Evolutionary conservation across 345 rosid genomes (phyloP), one percentile per base, ranked within the genome.

Genomic region (Triadica sebifera): DNA sequence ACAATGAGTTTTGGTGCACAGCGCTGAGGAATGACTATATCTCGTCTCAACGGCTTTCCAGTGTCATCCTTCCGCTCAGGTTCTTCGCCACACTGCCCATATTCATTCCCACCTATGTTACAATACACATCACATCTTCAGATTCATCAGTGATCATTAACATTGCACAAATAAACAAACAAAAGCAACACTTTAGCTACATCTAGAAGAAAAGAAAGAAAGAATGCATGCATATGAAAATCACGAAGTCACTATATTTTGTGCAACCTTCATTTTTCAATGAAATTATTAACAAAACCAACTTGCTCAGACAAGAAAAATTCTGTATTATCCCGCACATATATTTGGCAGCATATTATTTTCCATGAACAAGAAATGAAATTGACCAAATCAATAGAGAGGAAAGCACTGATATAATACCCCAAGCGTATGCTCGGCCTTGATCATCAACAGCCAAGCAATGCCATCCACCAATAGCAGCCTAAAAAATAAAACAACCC

Each of bases 401-500:
- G 53, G 46, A 57, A 24, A 74, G 45, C 47, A 73, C 60, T 49
- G 29, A 49, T 11, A 12, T 0, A 29, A 29, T 67, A 93, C 99
- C 99, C 99, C 99, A 95, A 57, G 99, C 97, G 68, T 93, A 96
- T 59, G 98, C 90, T 64, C 89, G 87, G 62, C 98, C 99, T 86
- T 96, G 92, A 86, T 96, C 96, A 84, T 96, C 99, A 39, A 96
- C 99, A 80, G 99, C 98, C 87, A 96, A 87, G 82, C 97, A 96
- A 84, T 96, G 99, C 99, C 99, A 96, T 43, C 99, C 99, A 79
- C 97, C 98, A 81, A 93, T 91, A 70, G 98, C 99, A 0, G 99
- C 99, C 98, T 96, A 71, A 69, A 29, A 80, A 74, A 64, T 62
- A 50, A 67, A 58, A 75, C 9, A 74, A 62, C 45, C 66, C 80